Base-by-base conservation (phyloP, 345 rosid species). In the Eucalyptus cloeziana region DNA sequence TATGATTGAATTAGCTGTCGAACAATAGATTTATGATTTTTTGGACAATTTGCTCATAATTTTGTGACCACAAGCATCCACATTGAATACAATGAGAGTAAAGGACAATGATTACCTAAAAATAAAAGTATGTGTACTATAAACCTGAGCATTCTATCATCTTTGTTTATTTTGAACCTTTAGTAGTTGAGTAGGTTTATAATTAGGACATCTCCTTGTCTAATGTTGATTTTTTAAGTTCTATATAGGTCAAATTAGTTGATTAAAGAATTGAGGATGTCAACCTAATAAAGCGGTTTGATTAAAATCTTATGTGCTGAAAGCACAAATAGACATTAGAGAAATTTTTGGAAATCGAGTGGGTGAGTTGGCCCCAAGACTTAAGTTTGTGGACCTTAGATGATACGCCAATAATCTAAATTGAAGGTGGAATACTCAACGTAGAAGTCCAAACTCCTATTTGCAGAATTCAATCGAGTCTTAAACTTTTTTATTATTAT, bases 1-100 rank as follows among this genome's bases (percentile, higher is more conserved):
- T 64, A 64, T 1, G 1, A 14, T 15, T n/a, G 8, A 64, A n/a
- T 64, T n/a, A 31, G 3, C 0, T 15, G 10, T 14, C 21, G 0
- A 64, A n/a, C 4, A n/a, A 64, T 64, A 64, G 11, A n/a, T 64
- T n/a, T 64, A 14, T 13, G 21, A n/a, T 2, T 64, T 64, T 64
- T 64, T n/a, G 5, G 19, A 64, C 5, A 64, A 64, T 14, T 64
- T 64, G 1, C 1, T n/a, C 3, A 64, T 64, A n/a, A 64, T 7
- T n/a, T n/a, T 64, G 10, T 64, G 21, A n/a, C 40, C 40, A n/a
- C 40, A n/a, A 64, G 10, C 40, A 64, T 64, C 76, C 76, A 4
- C 5, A 64, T n/a, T 64, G 8, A 15, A 64, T 64, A n/a, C 37
- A n/a, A n/a, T n/a, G 40, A 64, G 17, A 64, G 40, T 64, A 64